Evolutionary conservation across 2,329 filamentous ascomycete genomes (phyloP).

Genomic region (Microdochium paspali): DNA sequence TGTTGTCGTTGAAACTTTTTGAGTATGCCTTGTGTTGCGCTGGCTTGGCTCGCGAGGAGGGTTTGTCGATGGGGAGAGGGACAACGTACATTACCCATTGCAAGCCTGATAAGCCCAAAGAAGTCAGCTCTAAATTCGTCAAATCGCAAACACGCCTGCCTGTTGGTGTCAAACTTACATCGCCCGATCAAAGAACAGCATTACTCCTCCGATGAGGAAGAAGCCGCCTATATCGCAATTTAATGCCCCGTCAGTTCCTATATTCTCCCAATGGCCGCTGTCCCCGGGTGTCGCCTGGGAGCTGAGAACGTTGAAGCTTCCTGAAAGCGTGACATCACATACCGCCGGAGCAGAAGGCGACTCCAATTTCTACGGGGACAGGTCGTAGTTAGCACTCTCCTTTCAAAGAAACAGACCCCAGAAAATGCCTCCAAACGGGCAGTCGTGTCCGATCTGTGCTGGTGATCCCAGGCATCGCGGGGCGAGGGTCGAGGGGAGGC

Average conservation of each 20-base stretch:
- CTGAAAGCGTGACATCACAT: constrained; percentile 35
- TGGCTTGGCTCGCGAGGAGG: too few relatives aligned
- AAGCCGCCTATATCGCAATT: constrained; percentile 58
- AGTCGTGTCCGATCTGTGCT: background rate
- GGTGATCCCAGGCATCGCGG: constrained; percentile 6
- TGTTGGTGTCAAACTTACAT: constrained; percentile 50
- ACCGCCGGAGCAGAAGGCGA: constrained; percentile 97
- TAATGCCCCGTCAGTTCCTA: constrained; percentile 11
- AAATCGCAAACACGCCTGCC: background rate
- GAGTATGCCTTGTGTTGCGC: too few relatives aligned
- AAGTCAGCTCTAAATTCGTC: background rate
- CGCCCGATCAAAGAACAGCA: constrained; percentile 96
- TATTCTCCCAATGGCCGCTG: background rate
- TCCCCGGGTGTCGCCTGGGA: background rate
- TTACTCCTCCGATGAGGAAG: constrained; percentile 87
- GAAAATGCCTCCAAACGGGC: background rate
- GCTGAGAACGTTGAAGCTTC: too few relatives aligned
- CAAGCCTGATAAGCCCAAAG: constrained; percentile 50
- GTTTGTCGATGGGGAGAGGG: too few relatives aligned
- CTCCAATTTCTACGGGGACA: constrained; percentile 70
- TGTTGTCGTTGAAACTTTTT: too few relatives aligned
- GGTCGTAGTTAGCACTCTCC: constrained; percentile 17
- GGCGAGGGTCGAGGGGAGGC: constrained; percentile 22
- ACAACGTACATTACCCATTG: constrained; percentile 81
- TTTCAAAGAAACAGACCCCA: background rate